Evolutionary conservation across 352 stramenopile species (phyloP).

Genomic region (Globisporangium emineosum): DNA sequence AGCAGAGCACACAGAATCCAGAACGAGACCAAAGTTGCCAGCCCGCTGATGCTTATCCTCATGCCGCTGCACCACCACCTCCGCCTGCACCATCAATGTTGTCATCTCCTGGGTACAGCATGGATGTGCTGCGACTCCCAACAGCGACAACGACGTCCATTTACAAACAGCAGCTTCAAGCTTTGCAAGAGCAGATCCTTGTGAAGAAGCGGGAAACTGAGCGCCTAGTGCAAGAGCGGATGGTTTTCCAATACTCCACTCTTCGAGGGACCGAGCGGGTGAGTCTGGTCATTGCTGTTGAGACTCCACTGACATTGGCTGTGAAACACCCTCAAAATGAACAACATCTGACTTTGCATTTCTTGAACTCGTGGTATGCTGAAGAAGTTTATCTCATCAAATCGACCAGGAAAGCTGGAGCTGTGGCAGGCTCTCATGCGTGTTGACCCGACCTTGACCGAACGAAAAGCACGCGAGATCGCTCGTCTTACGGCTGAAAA

Average conservation of each 20-base stretch:
- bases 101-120: constrained; percentile 23
- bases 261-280: constrained; percentile 56
- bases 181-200: constrained; percentile 61
- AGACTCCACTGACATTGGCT: background rate
- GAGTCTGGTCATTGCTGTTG: constrained; percentile 1
- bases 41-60: background rate
- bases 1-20: background rate
- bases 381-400: constrained; percentile 42
- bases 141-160: constrained; percentile 42
- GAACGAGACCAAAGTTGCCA: background rate
- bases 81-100: constrained; percentile 4
- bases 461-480: constrained; percentile 48
- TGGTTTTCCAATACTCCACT: constrained; percentile 57
- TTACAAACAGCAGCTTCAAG: constrained; percentile 64
- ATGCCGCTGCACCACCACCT: background rate
- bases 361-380: background rate
- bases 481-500: constrained; percentile 23
- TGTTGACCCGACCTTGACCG: constrained; percentile 57
- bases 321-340: background rate
- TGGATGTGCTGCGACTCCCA: constrained; percentile 33
- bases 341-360: constrained; percentile 2
- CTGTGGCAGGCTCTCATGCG: constrained; percentile 70
- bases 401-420: constrained; percentile 42
- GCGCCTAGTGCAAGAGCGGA: constrained; percentile 50
- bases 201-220: constrained; percentile 67